phyloP scores from a whole-genome alignment of 495 filamentous ascomycete species.

The Wilcoxina mikolae region DNA sequence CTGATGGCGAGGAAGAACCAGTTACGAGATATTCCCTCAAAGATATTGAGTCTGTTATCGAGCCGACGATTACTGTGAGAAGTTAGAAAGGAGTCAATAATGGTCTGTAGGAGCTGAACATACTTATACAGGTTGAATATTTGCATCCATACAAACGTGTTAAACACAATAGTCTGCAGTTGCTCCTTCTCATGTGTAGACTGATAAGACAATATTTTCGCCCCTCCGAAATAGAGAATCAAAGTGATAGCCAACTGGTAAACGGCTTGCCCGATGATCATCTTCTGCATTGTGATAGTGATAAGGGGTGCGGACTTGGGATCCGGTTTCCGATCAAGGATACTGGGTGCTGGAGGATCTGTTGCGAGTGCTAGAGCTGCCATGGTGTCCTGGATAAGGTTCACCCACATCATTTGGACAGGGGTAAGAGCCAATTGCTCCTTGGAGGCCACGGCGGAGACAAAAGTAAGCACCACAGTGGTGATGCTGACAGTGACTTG shows the following conservation, averaged over 20 bases:
- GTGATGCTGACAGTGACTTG: slow-evolving; percentile 89
- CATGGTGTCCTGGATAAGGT: slow-evolving; percentile 88
- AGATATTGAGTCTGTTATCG: slow-evolving; percentile 80
- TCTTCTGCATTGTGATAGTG: slow-evolving; percentile 82
- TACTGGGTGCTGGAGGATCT: slow-evolving; percentile 54
- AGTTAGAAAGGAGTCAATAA: not conserved
- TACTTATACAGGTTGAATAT: slow-evolving; percentile 79
- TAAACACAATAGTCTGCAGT: slow-evolving; percentile 65
- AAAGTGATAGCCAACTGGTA: slow-evolving; percentile 68
- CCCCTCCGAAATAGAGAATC: slow-evolving; percentile 59
- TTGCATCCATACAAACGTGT: slow-evolving; percentile 90
- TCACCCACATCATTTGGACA: slow-evolving; percentile 82
- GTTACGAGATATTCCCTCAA: slow-evolving; percentile 68
- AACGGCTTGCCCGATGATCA: slow-evolving; percentile 79
- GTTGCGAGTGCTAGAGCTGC: slow-evolving; percentile 81
- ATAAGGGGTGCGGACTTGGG: slow-evolving; percentile 64
- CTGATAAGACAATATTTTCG: slow-evolving; percentile 45
- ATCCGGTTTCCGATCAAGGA: slow-evolving; percentile 62
- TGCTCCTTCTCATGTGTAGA: slow-evolving; percentile 22
- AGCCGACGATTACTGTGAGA: slow-evolving; percentile 50
- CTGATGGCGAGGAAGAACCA: slow-evolving; percentile 73
- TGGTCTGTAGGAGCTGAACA: slow-evolving; percentile 8
- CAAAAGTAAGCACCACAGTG: slow-evolving; percentile 64
- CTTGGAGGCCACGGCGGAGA: slow-evolving; percentile 57
- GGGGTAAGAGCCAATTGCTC: slow-evolving; percentile 65